Base-by-base conservation (phyloP, 1,284 basidiomycete species). In the Pterulicium gracile region DNA sequence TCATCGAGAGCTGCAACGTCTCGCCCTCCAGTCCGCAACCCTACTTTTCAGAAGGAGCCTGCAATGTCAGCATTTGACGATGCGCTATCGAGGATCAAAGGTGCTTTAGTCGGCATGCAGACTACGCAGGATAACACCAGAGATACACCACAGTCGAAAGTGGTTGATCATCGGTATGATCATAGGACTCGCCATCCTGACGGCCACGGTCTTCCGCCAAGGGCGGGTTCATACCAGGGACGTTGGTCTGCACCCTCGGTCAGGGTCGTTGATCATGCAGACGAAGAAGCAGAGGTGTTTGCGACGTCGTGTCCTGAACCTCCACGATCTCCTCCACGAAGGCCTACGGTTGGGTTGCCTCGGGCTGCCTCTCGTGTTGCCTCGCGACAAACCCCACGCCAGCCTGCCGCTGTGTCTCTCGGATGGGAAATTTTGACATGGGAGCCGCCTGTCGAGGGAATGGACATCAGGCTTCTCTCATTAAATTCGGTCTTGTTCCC, bases 71-170 rank as follows among this genome's bases (percentile, higher is more conserved):
- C 85, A 13, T 66, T 94, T 54, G 84, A 92, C 56, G 84, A 90
- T 57, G 79, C 81, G 46, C 85, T 96, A 74, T 89, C 86, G 3
- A 77, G 90, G 22, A 90, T 96, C 56, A 91, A 87, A 58, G 89
- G 87, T 18, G 91, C 83, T 3, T 65, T 95, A 56, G 75, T 79
- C 58, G 75, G 73, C 32, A 85, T 88, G 75, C 79, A 85, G 46
- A 69, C 15, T 61, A 59, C 14, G 66, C 70, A 23, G 48, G 62
- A 50, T 64, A 66, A 24, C 51, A 48, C 35, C 48, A 52, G 19
- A 18, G 36, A 39, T 17, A 4, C 27, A 45, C 53, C 20, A 50
- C 47, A 34, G 47, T 51, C 14, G 62, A 63, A 13, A 50, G 51
- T 41, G 57, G 61, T n/a, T 21, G 48, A 15, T 41, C 48, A 7